Base-by-base conservation (phyloP, 371 early-diverging fungal genomes). In the Gilbertella persicaria region DNA sequence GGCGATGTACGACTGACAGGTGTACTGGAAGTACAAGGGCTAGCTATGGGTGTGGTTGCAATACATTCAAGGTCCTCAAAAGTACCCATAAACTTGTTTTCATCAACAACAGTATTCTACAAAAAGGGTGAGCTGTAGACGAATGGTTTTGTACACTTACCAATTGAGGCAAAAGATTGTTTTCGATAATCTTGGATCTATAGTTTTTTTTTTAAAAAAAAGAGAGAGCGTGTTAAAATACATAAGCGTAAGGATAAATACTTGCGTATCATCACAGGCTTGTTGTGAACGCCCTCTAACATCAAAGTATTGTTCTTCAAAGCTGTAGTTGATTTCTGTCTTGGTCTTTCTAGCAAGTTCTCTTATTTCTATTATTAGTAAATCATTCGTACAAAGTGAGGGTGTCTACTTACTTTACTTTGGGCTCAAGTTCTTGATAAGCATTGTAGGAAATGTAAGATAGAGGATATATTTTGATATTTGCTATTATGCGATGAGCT, bases 261-360 rank as follows among this genome's bases (percentile, higher is more conserved):
- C 40, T 25, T 57, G 53, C 63, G 43, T 37, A 5, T 58, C 38
- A 36, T 58, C 58, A 35, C 54, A 48, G 17, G 61, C 39, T 45
- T 53, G 49, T 35, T 60, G 54, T 1, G 61, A 60, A 24, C 61
- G 37, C 20, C 61, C 61, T 46, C 29, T 48, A 16, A 60, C 54
- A 9, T 45, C 51, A 46, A 60, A 60, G 24, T n/a, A 60, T 19
- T 63, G 63, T 0, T 45, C 58, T 9, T 40, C 37, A 39, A 58
- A 41, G 19, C 50, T 12, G 26, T 14, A 63, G 2, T 19, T 36
- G 14, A 63, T 58, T 2, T 50, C 41, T 4, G 58, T 63, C 21
- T 53, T 63, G 16, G 14, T 39, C 1, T 37, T 16, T 25, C 40
- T 63, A 5, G 42, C 63, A 7, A 58, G 25, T 4, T 33, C 36